Evolutionary conservation across 2,329 filamentous ascomycete genomes (phyloP).

Genomic region (Metarhizium rileyi): DNA sequence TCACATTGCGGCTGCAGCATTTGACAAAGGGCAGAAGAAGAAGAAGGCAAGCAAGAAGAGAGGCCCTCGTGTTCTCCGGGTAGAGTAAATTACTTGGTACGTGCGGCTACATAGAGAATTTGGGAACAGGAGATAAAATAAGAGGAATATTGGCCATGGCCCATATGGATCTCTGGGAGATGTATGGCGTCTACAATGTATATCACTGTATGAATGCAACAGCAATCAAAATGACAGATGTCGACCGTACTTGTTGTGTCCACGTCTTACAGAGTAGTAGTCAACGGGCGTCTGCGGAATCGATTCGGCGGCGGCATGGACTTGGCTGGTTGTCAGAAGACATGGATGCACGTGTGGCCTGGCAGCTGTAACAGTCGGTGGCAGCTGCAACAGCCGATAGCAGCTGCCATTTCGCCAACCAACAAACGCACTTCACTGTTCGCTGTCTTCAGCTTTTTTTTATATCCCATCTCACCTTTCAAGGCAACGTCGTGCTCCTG

Average conservation of each 20-base stretch:
- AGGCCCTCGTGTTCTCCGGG: constrained; percentile 60
- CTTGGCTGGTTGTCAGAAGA: background rate
- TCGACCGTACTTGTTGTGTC: background rate
- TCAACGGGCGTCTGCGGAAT: background rate
- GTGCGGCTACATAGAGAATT: background rate
- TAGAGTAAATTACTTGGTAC: constrained; percentile 44
- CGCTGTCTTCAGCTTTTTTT: background rate
- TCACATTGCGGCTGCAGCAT: constrained; percentile 58
- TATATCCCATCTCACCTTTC: background rate
- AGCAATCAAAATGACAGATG: constrained; percentile 6
- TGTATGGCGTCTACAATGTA: constrained; percentile 22
- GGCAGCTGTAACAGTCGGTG: background rate
- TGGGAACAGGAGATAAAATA: constrained; percentile 12
- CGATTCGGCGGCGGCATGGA: background rate
- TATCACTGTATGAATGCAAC: constrained; percentile 25
- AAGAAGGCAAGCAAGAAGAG: constrained; percentile 66
- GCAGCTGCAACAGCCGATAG: background rate
- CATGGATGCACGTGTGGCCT: too few relatives aligned
- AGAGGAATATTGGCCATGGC: background rate
- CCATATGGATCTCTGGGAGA: background rate
- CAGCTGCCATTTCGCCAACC: background rate
- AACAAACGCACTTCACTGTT: background rate
- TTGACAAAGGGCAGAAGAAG: constrained; percentile 75
- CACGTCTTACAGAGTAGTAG: background rate
- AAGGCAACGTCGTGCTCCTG: background rate